These are phyloP conservation scores for Yarrowia sp. DNA, from an alignment of 805 yeast genomes.

Conservation along the genomic window DNA sequence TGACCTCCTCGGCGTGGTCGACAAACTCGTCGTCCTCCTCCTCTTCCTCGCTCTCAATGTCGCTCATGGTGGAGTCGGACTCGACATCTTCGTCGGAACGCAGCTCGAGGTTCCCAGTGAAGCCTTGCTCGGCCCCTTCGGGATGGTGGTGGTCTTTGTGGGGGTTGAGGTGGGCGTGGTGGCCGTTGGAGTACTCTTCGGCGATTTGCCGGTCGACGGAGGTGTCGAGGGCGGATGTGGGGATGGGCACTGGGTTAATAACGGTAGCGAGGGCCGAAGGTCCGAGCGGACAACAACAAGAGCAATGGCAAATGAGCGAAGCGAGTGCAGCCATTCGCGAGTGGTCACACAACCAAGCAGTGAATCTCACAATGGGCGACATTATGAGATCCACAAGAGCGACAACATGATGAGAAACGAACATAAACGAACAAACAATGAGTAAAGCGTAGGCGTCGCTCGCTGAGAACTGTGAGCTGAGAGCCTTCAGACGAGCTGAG, in stretches of 20 bases:
- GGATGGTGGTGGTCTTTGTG: slow-evolving; percentile 4
- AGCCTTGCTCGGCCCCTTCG: slow-evolving; percentile 13
- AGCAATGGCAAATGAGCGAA: no score
- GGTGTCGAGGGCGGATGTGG: background rate
- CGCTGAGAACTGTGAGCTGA: no score
- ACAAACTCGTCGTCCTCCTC: slow-evolving; percentile 13
- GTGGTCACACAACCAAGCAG: no score
- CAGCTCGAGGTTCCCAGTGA: slow-evolving; percentile 18
- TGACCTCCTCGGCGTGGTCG: slow-evolving; percentile 12
- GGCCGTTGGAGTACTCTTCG: background rate
- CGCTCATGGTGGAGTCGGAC: slow-evolving; percentile 2
- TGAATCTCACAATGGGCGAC: no score
- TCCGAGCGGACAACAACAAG: background rate
- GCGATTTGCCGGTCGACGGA: background rate
- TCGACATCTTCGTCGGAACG: slow-evolving; percentile 6
- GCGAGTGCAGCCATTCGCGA: no score
- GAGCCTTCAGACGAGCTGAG: no score
- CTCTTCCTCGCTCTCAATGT: slow-evolving; percentile 15
- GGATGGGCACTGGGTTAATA: slow-evolving; percentile 10
- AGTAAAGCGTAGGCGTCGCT: no score
- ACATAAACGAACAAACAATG: background rate
- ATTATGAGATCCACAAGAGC: no score
- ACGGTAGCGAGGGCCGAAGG: background rate
- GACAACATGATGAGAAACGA: no score
- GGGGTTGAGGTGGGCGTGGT: background rate